phyloP scores from a whole-genome alignment of 1,139 yeast genomes.

The Tardiomyces blankii region DNA sequence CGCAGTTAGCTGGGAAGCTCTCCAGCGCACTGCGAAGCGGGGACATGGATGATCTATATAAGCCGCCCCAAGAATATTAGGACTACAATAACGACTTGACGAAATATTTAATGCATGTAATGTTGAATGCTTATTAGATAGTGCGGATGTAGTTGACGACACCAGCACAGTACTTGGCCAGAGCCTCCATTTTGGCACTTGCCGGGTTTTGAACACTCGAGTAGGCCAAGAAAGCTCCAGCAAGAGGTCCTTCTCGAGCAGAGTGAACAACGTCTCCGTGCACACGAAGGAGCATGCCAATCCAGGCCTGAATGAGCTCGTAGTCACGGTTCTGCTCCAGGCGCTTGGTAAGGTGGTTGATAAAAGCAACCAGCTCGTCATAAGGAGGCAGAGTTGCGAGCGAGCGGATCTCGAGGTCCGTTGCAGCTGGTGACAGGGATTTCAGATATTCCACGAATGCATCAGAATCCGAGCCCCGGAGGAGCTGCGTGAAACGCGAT shows the following conservation, averaged over 20 bases:
- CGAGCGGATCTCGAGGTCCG: slow-evolving; percentile 83
- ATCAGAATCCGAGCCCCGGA: slow-evolving; percentile 46
- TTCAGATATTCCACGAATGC: slow-evolving; percentile 46
- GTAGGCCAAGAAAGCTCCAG: slow-evolving; percentile 41
- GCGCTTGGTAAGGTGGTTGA: slow-evolving; percentile 55
- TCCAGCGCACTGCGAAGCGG: no score
- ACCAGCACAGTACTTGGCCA: slow-evolving; percentile 77
- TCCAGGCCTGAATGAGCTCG: slow-evolving; percentile 69
- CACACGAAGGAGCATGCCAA: slow-evolving; percentile 57
- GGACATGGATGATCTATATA: background rate
- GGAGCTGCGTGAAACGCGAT: slow-evolving; percentile 57
- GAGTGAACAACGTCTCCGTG: slow-evolving; percentile 66
- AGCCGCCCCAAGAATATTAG: background rate
- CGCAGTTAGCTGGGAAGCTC: no score
- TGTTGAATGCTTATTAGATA: slow-evolving; percentile 1
- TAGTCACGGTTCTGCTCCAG: slow-evolving; percentile 46
- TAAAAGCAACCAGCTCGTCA: slow-evolving; percentile 52
- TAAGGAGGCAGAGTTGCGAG: slow-evolving; percentile 51
- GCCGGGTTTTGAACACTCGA: slow-evolving; percentile 32
- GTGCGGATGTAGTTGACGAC: slow-evolving; percentile 51
- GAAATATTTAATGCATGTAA: background rate
- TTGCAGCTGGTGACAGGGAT: slow-evolving; percentile 60
- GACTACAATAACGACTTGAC: background rate
- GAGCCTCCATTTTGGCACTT: slow-evolving; percentile 46
- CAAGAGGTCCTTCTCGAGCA: slow-evolving; percentile 10